Percentiles rank a stretch among this genome's conserved stretches.
These are phyloP conservation scores for Penicillium coffeae DNA, from an alignment of 495 filamentous ascomycete genomes.

Conservation along the genomic window DNA sequence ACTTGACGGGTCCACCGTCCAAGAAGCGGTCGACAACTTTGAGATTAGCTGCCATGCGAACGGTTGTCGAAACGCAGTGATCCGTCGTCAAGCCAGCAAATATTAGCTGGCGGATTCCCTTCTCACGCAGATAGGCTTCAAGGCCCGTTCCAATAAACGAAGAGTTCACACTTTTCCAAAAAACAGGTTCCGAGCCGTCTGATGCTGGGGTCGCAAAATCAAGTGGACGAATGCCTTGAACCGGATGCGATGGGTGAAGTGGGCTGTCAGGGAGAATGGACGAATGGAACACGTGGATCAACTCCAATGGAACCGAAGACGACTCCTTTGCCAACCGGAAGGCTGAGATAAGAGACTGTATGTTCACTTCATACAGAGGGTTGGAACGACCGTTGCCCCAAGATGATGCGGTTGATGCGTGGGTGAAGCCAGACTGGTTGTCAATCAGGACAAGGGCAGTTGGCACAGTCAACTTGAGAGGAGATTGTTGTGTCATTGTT, in stretches of 20 bases:
- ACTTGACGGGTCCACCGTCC: constrained; percentile 11
- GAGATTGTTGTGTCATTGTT: constrained; percentile 11
- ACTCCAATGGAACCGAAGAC: constrained; percentile 21
- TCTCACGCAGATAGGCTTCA: constrained; percentile 32
- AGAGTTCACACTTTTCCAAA: constrained; percentile 48
- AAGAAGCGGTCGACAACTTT: constrained; percentile 36
- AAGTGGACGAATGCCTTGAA: constrained; percentile 30
- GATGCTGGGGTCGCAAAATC: constrained; percentile 35
- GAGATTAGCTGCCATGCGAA: constrained; percentile 48
- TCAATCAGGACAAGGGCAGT: constrained; percentile 58
- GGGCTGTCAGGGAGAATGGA: constrained; percentile 29
- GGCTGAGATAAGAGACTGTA: constrained; percentile 36
- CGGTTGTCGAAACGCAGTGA: constrained; percentile 49
- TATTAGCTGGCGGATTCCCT: constrained; percentile 35
- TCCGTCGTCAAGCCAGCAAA: constrained; percentile 46
- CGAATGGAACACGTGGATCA: constrained; percentile 48
- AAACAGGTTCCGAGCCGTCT: constrained; percentile 38
- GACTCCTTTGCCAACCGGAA: constrained; percentile 31
- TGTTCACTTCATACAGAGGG: constrained; percentile 42
- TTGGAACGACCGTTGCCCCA: constrained; percentile 45
- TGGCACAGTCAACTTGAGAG: constrained; percentile 22
- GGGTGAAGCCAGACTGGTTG: constrained; percentile 50
- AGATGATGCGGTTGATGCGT: constrained; percentile 30
- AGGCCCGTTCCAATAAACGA: constrained; percentile 46
- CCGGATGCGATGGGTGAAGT: constrained; percentile 30